phyloP scores from a whole-genome alignment of 2,329 filamentous ascomycete species.

The Fonsecaea monophora region DNA sequence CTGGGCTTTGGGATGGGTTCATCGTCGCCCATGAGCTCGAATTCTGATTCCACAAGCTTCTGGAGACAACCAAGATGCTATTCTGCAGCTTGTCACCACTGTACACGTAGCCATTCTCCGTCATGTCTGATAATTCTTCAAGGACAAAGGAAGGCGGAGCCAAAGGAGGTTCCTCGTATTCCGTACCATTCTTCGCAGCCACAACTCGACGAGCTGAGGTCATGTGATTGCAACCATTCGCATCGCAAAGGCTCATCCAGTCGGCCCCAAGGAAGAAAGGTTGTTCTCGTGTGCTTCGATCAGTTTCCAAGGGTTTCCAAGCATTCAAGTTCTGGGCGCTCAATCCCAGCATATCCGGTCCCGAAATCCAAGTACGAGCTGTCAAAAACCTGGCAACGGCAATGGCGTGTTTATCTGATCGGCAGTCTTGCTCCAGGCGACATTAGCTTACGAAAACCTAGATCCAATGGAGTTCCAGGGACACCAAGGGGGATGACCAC shows the following conservation, averaged over 20 bases:
- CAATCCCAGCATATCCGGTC: not conserved
- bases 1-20: not conserved
- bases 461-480: not conserved
- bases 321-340: not conserved
- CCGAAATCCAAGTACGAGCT: not conserved
- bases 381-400: conserved; percentile 11
- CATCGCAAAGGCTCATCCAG: conserved; percentile 3
- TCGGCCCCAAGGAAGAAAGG: conserved; percentile 2
- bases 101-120: not conserved
- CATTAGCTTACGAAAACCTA: conserved; percentile 13
- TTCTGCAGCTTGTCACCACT: not conserved
- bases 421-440: conserved; percentile 10
- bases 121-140: not conserved
- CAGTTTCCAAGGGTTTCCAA: not conserved
- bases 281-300: not conserved
- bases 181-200: not conserved
- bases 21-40: not conserved
- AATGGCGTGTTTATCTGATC: conserved; percentile 19
- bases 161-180: not conserved
- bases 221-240: conserved; percentile 2
- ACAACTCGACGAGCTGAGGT: not conserved
- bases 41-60: not conserved
- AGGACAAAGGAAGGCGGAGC: not conserved
- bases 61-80: not conserved
- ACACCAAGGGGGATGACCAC: conserved; percentile 21